phyloP scores from a whole-genome alignment of 192 early-diverging fungal genomes.

The Backusella parvicylindrica region DNA sequence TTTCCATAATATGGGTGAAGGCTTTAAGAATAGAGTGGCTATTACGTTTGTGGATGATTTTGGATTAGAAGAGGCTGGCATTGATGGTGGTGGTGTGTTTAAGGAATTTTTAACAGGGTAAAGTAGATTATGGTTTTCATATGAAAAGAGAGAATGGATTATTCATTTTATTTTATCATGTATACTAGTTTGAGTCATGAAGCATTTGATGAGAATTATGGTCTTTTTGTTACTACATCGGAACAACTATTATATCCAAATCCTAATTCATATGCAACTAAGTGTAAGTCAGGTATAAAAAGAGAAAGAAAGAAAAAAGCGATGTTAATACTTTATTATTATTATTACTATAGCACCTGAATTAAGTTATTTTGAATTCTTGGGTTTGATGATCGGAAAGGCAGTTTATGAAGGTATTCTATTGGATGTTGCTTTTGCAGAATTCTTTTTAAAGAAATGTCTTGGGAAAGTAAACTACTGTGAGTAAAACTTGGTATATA shows the following conservation, averaged over 20 bases:
- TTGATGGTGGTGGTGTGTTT: conserved; percentile 97
- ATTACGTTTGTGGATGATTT: conserved; percentile 86
- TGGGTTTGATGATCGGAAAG: conserved; percentile 82
- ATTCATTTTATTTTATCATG: background rate
- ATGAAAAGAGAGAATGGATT: background rate
- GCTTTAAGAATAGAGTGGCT: conserved; percentile 73
- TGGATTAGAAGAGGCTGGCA: conserved; percentile 84
- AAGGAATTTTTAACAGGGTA: conserved; percentile 92
- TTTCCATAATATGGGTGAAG: conserved; percentile 62
- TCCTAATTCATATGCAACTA: conserved; percentile 49
- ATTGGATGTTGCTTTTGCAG: conserved; percentile 78
- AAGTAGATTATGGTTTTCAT: background rate
- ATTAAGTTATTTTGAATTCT: conserved; percentile 65
- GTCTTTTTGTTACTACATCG: conserved; percentile 62
- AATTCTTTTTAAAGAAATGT: conserved; percentile 78
- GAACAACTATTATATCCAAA: conserved; percentile 75
- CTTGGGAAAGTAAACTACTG: conserved; percentile 63
- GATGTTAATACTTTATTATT: too few species aligned
- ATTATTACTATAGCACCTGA: conserved; percentile 37
- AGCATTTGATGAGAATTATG: conserved; percentile 71
- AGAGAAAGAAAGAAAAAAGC: too few species aligned
- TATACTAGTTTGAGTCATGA: conserved; percentile 53
- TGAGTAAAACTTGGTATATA: conserved; percentile 36
- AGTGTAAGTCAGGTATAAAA: too few species aligned
- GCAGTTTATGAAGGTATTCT: conserved; percentile 85